Evolutionary conservation across 2,329 filamentous ascomycete genomes (phyloP), one percentile per base, ranked within the genome.

Genomic region (Fusarium veterinarium): DNA sequence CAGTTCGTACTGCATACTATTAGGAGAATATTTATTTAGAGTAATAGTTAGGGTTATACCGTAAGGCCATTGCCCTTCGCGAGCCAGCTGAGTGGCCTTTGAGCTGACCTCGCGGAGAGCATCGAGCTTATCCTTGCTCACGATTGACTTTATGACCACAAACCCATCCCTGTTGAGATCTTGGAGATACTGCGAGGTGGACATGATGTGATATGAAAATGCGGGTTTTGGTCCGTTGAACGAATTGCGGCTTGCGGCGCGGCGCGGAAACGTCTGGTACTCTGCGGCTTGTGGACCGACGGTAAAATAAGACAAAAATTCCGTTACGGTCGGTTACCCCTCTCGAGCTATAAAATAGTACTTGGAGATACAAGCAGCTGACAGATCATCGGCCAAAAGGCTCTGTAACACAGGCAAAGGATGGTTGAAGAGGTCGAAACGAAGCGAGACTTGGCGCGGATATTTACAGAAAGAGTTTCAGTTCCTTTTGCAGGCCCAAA

Each of bases 21-120:
- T 53, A 53, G 35, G 49, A 30, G 19, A 17, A 28, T 17, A n/a
- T 40, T 13, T 51, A 41, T 30, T 96, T 89, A 1, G 12, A 93
- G 95, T 72, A 94, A 92, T 77, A 97, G 23, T 40, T 12, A 40
- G 19, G 25, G 19, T 11, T n/a, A 16, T 53, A 58, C 55, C 91
- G 82, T 92, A 88, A 6, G 93, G 93, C 94, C 94, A 97, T 70
- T 86, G 78, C 41, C 94, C 94, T n/a, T 84, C 75, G 71, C 93
- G 90, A 45, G 93, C 92, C 45, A 89, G 83, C 5, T 83, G 79
- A 25, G 90, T 90, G n/a, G 89, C 87, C 64, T 86, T 81, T 38
- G 83, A 79, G 56, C 90, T 89, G 45, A 91, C 91, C 60, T 80
- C 78, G 75, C 91, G 91, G 71, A 95, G 90, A 25, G 83, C 76